These are phyloP conservation scores for Microdochium paspali DNA, from an alignment of 2,329 filamentous ascomycete genomes.

Conservation along the genomic window DNA sequence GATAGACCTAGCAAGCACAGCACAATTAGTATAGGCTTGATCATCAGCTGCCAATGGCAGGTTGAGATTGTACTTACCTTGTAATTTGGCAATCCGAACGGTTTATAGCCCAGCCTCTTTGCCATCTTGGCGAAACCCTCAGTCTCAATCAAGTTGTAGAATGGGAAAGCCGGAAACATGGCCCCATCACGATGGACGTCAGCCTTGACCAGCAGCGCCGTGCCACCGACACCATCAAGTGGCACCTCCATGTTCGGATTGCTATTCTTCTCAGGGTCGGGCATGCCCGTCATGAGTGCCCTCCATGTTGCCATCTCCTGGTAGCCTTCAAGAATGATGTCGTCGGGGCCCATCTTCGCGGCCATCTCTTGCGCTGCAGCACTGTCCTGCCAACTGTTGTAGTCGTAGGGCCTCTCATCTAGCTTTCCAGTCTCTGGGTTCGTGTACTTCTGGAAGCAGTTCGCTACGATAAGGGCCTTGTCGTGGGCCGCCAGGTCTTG, in stretches of 20 bases:
- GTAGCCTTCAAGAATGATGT: slow-evolving; percentile 91
- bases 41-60: no score
- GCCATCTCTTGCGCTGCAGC: slow-evolving; percentile 67
- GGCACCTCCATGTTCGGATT: slow-evolving; percentile 56
- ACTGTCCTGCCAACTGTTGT: slow-evolving; percentile 95
- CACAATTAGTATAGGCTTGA: slow-evolving; percentile 6
- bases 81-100: slow-evolving; percentile 91
- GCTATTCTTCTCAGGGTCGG: slow-evolving; percentile 35
- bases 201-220: slow-evolving; percentile 85
- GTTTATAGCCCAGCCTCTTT: slow-evolving; percentile 72
- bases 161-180: slow-evolving; percentile 96
- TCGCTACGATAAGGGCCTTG: slow-evolving; percentile 86
- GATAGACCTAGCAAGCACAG: slow-evolving; percentile 56
- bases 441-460: slow-evolving; percentile 84
- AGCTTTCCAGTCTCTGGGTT: slow-evolving; percentile 59
- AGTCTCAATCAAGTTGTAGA: slow-evolving; percentile 95
- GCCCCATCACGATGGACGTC: slow-evolving; percentile 95
- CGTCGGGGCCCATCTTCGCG: slow-evolving; percentile 75
- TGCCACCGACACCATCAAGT: slow-evolving; percentile 89
- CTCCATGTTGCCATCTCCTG: slow-evolving; percentile 87
- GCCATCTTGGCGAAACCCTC: slow-evolving; percentile 99
- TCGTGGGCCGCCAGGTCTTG: slow-evolving; percentile 85
- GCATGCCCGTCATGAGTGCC: slow-evolving; percentile 81
- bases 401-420: slow-evolving; percentile 83
- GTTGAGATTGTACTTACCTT: slow-evolving; percentile 52